These are phyloP conservation scores for Corniculantispora saksenae DNA, from an alignment of 2,329 filamentous ascomycete species.

Conservation along the genomic window DNA sequence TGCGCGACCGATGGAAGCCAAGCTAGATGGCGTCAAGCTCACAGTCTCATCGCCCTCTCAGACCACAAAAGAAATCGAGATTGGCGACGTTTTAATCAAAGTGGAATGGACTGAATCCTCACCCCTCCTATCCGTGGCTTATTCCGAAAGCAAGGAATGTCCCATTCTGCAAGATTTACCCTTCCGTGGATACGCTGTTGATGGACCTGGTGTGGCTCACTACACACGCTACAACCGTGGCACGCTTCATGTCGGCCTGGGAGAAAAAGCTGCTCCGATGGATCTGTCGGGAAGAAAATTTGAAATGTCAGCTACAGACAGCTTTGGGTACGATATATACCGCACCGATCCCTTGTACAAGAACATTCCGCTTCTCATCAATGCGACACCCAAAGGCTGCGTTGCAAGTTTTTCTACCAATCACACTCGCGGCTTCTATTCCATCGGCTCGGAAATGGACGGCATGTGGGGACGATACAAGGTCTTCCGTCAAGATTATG, in stretches of 20 bases:
- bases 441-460: slow-evolving; percentile 71
- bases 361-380: slow-evolving; percentile 72
- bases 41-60: slow-evolving; percentile 32
- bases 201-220: slow-evolving; percentile 62
- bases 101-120: slow-evolving; percentile 58
- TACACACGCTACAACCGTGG: slow-evolving; percentile 64
- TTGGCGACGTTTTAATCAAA: slow-evolving; percentile 52
- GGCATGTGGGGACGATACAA: slow-evolving; percentile 76
- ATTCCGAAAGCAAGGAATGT: slow-evolving; percentile 45
- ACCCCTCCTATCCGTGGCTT: slow-evolving; percentile 58
- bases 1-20: slow-evolving; percentile 42
- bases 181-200: slow-evolving; percentile 65
- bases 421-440: slow-evolving; percentile 64
- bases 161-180: slow-evolving; percentile 64
- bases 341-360: slow-evolving; percentile 74
- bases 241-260: slow-evolving; percentile 68
- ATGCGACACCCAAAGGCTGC: slow-evolving; percentile 63
- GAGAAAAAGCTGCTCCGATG: slow-evolving; percentile 74
- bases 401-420: slow-evolving; percentile 69
- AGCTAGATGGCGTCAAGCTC: slow-evolving; percentile 34
- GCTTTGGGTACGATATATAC: slow-evolving; percentile 72
- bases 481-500: slow-evolving; percentile 71
- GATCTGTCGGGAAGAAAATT: slow-evolving; percentile 68
- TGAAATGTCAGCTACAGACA: slow-evolving; percentile 67
- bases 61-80: slow-evolving; percentile 44